These are phyloP conservation scores for Karstenula rhodostoma DNA, from an alignment of 2,329 filamentous ascomycete species.

Conservation along the genomic window DNA sequence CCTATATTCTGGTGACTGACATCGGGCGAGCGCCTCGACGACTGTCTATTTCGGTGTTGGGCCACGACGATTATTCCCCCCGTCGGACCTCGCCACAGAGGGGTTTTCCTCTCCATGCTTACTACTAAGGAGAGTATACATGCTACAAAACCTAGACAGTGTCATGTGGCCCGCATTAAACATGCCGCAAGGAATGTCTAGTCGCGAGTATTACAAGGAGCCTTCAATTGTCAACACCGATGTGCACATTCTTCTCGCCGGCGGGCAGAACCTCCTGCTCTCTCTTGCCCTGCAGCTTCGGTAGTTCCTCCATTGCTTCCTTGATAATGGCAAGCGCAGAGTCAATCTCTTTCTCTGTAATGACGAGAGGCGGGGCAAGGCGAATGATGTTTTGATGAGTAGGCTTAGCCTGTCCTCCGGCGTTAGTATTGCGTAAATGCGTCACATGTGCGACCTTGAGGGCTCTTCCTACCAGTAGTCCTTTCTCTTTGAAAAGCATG, in stretches of 20 bases:
- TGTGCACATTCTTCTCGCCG: constrained; percentile 69
- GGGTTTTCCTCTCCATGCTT: neutral
- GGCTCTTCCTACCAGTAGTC: constrained; percentile 76
- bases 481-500: constrained; percentile 94
- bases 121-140: neutral
- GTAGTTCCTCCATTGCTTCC: constrained; percentile 82
- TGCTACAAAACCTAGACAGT: neutral
- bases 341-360: constrained; percentile 85
- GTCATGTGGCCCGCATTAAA: neutral
- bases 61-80: neutral
- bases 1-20: neutral
- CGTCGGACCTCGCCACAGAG: neutral
- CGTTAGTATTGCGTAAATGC: constrained; percentile 37
- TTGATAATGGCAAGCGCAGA: constrained; percentile 81
- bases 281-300: constrained; percentile 66
- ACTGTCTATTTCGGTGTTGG: neutral
- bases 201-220: no score
- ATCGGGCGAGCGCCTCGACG: neutral
- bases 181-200: neutral
- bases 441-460: constrained; percentile 51
- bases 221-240: constrained; percentile 63
- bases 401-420: constrained; percentile 79
- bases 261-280: constrained; percentile 63
- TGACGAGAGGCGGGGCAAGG: constrained; percentile 94
- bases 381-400: constrained; percentile 99